phyloP scores from a whole-genome alignment of 176 grass and related monocot species.

The Olyra latifolia region DNA sequence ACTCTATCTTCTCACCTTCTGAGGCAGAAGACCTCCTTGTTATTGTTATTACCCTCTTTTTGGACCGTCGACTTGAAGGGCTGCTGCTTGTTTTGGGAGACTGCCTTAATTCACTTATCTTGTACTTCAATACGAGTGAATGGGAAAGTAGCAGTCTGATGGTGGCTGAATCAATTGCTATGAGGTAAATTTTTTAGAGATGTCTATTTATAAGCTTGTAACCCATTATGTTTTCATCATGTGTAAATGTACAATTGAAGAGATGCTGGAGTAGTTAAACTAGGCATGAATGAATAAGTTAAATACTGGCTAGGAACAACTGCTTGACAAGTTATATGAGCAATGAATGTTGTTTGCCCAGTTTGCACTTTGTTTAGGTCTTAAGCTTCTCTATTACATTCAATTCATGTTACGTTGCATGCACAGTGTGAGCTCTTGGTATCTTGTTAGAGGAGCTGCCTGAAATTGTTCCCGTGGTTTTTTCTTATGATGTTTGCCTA shows the following conservation, averaged over 20 bases:
- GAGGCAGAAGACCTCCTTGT: conserved; percentile 78
- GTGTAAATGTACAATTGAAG: not conserved
- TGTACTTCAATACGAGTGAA: conserved; percentile 59
- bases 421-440: not conserved
- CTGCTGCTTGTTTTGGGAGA: conserved; percentile 58
- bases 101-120: conserved; percentile 66
- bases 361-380: not conserved
- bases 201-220: conserved; percentile 2
- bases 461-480: not conserved
- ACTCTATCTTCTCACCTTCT: conserved; percentile 55
- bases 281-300: conserved; percentile 10
- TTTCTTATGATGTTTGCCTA: not conserved
- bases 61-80: conserved; percentile 69
- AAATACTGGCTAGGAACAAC: not conserved
- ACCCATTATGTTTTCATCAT: not conserved
- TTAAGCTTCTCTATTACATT: conserved; percentile 2
- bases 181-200: conserved; percentile 41
- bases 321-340: not conserved
- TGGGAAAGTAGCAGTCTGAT: conserved; percentile 65
- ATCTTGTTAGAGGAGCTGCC: not conserved
- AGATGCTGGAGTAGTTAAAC: not conserved
- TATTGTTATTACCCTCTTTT: conserved; percentile 66
- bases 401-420: not conserved
- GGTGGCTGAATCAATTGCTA: conserved; percentile 60
- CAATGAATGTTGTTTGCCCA: not conserved